phyloP scores from a whole-genome alignment of 2,329 filamentous ascomycete genomes.

The Fusarium nematophilum region DNA sequence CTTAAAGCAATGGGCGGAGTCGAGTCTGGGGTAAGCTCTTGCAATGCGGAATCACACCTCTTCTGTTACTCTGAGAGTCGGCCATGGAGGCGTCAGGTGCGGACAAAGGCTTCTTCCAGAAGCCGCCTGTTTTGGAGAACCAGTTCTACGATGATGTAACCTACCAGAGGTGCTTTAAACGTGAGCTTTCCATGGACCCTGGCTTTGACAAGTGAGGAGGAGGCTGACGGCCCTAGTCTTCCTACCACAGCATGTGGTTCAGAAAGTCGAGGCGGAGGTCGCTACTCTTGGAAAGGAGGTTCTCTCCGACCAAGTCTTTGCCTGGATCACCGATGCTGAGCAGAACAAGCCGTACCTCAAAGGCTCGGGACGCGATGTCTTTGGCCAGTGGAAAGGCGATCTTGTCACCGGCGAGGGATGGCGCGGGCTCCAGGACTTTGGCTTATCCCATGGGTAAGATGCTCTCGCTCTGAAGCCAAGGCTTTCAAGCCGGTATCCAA shows the following conservation, averaged over 20 bases:
- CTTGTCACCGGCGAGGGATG: constrained; percentile 75
- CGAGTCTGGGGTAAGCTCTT: background rate
- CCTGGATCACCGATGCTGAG: constrained; percentile 72
- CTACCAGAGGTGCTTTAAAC: constrained; percentile 62
- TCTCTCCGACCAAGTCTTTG: constrained; percentile 64
- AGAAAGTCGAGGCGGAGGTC: constrained; percentile 57
- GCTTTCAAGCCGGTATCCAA: background rate
- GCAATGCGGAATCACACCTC: background rate
- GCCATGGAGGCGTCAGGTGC: constrained; percentile 58
- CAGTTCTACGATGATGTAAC: constrained; percentile 67
- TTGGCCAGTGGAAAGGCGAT: constrained; percentile 68
- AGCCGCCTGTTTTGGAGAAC: constrained; percentile 62
- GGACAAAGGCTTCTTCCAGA: constrained; percentile 67
- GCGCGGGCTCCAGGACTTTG: constrained; percentile 69
- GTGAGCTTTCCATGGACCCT: too few relatives aligned
- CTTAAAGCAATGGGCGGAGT: constrained; percentile 8
- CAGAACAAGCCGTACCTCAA: constrained; percentile 70
- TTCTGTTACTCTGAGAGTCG: background rate
- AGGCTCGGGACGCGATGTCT: constrained; percentile 68
- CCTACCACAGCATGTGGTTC: constrained; percentile 55
- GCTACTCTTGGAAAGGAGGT: constrained; percentile 62
- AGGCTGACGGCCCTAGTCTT: constrained; percentile 57
- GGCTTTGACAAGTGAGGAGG: too few relatives aligned
- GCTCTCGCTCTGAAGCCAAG: background rate
- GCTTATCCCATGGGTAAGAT: constrained; percentile 64